Evolutionary conservation across 805 yeast genomes (phyloP), one percentile per base, ranked within the genome.

Genomic region (Cyberlindnera subsufficiens): DNA sequence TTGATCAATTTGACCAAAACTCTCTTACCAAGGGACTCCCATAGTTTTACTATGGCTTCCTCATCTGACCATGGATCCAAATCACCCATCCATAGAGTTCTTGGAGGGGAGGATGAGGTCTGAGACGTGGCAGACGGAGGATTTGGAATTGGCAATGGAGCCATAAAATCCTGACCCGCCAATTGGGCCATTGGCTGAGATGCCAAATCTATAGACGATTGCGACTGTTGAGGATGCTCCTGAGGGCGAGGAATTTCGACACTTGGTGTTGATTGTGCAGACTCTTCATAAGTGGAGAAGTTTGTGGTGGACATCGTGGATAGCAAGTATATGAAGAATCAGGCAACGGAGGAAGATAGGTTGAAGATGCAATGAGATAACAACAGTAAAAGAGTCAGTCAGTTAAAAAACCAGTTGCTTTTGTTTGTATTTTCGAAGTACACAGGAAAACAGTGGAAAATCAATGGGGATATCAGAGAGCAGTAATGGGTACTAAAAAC

Each of bases 51-150:
- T 14, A 77, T 67, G 19, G 78, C 77, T 4, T 65, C 68, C 58
- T 84, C 93, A 56, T 82, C 87, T 55, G 83, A 76, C 77, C 83
- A 77, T 1, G 91, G 87, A 56, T 85, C 91, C 51, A 85, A 66
- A 61, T 85, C 93, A 10, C 95, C 95, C 95, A 85, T 85, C 95
- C 95, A 85, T 29, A 85, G 65, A 1, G 95, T 85, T 46, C 83
- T 71, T 20, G 95, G 88, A 14, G 75, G 70, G 13, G 69, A 67
- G 1, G 61, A 51, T 6, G 60, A 52, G 13, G 74, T 69, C 1
- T 73, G 64, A 13, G 50, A 46, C 36, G 73, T 71, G 3, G 77
- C 68, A 3, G 75, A 72, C 35, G 82, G 82, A 6, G 82, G 82
- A 36, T 67, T 63, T 33, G 83, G 83, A 32, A 77, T 58, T 3